Evolutionary conservation across 805 yeast species (phyloP).

Genomic region (Lipomyces sp.): DNA sequence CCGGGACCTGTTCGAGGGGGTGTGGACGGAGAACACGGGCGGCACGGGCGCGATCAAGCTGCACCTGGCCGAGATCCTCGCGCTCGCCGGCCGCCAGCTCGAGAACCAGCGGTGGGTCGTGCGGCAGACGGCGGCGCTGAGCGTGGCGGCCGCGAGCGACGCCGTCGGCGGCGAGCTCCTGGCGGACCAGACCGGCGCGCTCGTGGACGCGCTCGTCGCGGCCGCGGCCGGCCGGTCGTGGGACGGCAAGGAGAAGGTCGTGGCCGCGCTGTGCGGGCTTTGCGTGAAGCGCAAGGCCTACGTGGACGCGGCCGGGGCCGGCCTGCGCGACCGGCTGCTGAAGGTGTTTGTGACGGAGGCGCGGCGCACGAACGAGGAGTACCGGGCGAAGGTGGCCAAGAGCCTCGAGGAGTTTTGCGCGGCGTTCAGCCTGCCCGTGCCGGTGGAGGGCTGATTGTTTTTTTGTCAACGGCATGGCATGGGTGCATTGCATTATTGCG

Average conservation of each 20-base stretch:
- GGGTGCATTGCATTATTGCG: no score
- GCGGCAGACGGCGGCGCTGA: constrained; percentile 66
- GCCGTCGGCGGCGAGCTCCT: constrained; percentile 38
- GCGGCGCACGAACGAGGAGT: constrained; percentile 60
- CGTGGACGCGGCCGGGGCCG: constrained; percentile 37
- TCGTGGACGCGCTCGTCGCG: constrained; percentile 54
- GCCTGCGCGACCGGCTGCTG: constrained; percentile 35
- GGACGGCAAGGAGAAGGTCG: constrained; percentile 78
- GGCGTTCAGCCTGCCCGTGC: constrained; percentile 15
- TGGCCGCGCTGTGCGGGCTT: constrained; percentile 65
- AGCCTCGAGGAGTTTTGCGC: constrained; percentile 47
- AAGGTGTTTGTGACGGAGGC: constrained; percentile 54
- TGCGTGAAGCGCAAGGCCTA: constrained; percentile 46
- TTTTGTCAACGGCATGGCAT: no score
- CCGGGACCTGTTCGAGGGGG: constrained; percentile 50
- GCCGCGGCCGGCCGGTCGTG: constrained; percentile 78
- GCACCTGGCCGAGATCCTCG: constrained; percentile 66
- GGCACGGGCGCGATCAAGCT: constrained; percentile 65
- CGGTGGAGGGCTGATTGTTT: no score
- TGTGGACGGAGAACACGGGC: constrained; percentile 80
- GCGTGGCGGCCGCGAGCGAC: constrained; percentile 58
- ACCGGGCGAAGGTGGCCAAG: constrained; percentile 56
- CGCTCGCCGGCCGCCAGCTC: constrained; percentile 50
- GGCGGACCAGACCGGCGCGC: constrained; percentile 28
- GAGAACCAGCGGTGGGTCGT: constrained; percentile 57